phyloP scores from a whole-genome alignment of 805 yeast species.

The Cyberlindnera americana region DNA sequence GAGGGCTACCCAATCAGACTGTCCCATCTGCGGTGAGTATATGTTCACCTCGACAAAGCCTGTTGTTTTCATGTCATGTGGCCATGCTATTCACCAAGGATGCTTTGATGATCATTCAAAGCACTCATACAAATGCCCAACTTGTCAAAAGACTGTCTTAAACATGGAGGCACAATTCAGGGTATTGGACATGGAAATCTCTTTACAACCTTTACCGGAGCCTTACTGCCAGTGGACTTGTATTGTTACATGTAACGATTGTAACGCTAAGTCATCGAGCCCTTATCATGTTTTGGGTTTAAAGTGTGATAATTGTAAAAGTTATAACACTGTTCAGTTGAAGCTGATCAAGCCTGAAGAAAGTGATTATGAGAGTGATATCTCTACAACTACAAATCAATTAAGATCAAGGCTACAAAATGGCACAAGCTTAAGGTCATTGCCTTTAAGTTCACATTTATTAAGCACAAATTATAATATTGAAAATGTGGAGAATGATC shows the following conservation, averaged over 20 bases:
- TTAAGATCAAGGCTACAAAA: slow-evolving; percentile 12
- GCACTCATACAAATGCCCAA: slow-evolving; percentile 87
- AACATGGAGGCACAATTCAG: slow-evolving; percentile 89
- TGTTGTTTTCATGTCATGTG: slow-evolving; percentile 90
- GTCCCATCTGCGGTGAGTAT: slow-evolving; percentile 91
- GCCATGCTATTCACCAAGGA: slow-evolving; percentile 86
- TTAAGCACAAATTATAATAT: slow-evolving; percentile 27
- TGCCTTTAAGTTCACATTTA: slow-evolving; percentile 22
- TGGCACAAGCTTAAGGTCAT: slow-evolving; percentile 19
- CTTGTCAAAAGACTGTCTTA: slow-evolving; percentile 78
- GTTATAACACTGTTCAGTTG: slow-evolving; percentile 80
- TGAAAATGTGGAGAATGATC: slow-evolving; percentile 18
- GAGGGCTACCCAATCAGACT: slow-evolving; percentile 83
- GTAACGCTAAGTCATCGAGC: slow-evolving; percentile 75
- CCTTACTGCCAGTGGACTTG: slow-evolving; percentile 78
- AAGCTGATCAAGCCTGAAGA: slow-evolving; percentile 67
- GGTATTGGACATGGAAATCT: slow-evolving; percentile 79
- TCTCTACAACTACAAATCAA: slow-evolving; percentile 20
- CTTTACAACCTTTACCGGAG: slow-evolving; percentile 70
- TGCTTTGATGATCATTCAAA: slow-evolving; percentile 82
- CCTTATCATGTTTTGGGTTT: slow-evolving; percentile 82
- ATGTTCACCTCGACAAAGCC: slow-evolving; percentile 78
- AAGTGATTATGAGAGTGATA: slow-evolving; percentile 31
- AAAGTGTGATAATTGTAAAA: slow-evolving; percentile 80
- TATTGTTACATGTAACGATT: slow-evolving; percentile 78